Evolutionary conservation across 1,139 yeast species (phyloP), one percentile per base, ranked within the genome.

Genomic region (Blastobotrys petasosporus): DNA sequence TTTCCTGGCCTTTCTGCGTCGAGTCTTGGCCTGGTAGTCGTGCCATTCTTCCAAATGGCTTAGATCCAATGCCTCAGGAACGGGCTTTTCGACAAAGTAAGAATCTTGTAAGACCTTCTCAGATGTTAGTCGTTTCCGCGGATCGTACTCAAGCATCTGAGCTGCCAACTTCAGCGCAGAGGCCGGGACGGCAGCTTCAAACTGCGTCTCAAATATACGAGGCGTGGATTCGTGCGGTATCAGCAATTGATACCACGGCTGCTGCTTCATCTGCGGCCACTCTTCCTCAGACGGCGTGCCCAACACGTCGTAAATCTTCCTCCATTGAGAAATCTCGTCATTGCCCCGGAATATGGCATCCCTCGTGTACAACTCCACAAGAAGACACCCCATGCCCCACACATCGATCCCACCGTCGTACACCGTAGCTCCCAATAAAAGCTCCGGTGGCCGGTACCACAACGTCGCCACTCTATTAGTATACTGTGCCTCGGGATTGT

Each of bases 381-480:
- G 69, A 35, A 92, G 71, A 68, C 98, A 92, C 1, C 98, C 98
- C 54, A 88, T 82, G 0, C 98, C 97, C 98, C 98, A 92, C 53
- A 88, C 82, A 64, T 92, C 98, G 10, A 92, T 94, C 56, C 86
- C 95, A 38, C 90, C 70, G 0, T 94, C 94, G 65, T 92, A 92
- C 50, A 81, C 82, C 0, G 97, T 90, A 0, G 95, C 81, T 1
- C 98, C 98, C 46, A 92, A 65, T 37, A 92, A 69, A 37, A 92
- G 74, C 65, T 92, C 98, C 0, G 98, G 98, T 1, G 98, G 98
- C 51, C 98, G 75, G 64, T 92, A 92, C 98, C 98, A 92, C 37
- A 92, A 71, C 0, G 98, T 92, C 39, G 92, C 92, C 37, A 92
- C 98, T 47, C 98, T 71, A 62, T 92, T 92, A 1, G 98, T 90